These are phyloP conservation scores for Pyrenochaeta sp. DNA, from an alignment of 2,329 filamentous ascomycete genomes.

Conservation along the genomic window DNA sequence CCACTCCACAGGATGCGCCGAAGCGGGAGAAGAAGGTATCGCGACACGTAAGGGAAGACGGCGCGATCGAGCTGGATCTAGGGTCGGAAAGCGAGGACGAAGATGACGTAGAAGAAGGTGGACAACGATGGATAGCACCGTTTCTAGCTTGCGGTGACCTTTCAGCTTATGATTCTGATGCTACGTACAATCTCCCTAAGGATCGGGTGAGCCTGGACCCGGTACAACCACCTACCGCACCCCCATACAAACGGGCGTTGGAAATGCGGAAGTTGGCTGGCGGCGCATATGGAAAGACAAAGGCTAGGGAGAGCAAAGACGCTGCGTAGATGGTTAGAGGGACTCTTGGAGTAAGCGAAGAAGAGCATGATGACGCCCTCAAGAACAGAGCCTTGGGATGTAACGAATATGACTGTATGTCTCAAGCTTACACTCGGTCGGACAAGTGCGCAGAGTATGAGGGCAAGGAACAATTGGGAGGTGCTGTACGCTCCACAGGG, in stretches of 20 bases:
- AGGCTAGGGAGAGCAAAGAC: conserved; percentile 36
- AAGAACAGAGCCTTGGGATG: too few relatives aligned
- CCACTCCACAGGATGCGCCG: conserved; percentile 39
- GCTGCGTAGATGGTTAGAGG: not conserved
- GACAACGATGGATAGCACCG: conserved; percentile 84
- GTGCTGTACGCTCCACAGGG: too few relatives aligned
- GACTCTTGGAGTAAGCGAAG: not conserved
- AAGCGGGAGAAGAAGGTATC: conserved; percentile 27
- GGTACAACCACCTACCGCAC: conserved; percentile 92
- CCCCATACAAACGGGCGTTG: conserved; percentile 90
- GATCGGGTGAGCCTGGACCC: conserved; percentile 89
- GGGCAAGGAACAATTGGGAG: too few relatives aligned
- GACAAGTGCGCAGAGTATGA: too few relatives aligned
- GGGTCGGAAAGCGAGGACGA: conserved; percentile 54
- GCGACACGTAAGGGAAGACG: conserved; percentile 54
- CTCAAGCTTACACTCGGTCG: too few relatives aligned
- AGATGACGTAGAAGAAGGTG: conserved; percentile 50
- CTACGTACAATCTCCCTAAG: conserved; percentile 87
- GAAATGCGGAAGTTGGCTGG: conserved; percentile 81
- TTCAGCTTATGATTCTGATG: conserved; percentile 93
- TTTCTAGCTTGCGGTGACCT: conserved; percentile 98
- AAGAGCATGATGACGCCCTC: not conserved
- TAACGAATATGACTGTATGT: too few relatives aligned
- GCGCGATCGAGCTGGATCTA: conserved; percentile 57
- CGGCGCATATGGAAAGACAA: conserved; percentile 79